Evolutionary conservation across 441 rosid genomes (phyloP), one percentile per base, ranked within the genome.

Genomic region (Bruguiera hainesii): DNA sequence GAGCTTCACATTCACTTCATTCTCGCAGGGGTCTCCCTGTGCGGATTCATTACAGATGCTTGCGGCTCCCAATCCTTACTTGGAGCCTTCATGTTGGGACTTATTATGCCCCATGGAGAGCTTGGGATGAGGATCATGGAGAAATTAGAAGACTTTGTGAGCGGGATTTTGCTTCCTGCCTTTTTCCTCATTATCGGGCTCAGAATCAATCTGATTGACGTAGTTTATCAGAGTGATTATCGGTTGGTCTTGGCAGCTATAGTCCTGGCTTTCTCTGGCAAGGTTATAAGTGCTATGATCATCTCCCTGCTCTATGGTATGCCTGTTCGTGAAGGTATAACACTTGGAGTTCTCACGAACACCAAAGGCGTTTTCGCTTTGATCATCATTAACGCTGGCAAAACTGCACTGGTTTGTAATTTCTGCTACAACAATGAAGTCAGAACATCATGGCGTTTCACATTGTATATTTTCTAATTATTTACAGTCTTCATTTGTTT

Each of bases 61-160:
- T 72, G 79, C 10, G 87, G 89, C 6, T 61, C 85, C 1, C 71
- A 78, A 29, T 82, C 88, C 0, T 56, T 80, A 67, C 10, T 79
- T 3, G 87, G 88, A 15, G 87, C 86, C 1, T 85, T 82, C 72
- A 55, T 83, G 74, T 71, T 83, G 26, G 88, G 92, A 7, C 74
- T 87, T 10, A 64, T 78, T 48, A 73, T 83, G 19, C 87, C 76
- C 6, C 33, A 55, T 15, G 84, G 82, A 1, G 85, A 78, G 66
- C 71, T 84, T 0, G 72, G 65, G 10, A 65, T 53, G 3, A 68
- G 19, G 16, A 56, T 81, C 10, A 78, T 65, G 58, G 81, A 80
- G 37, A 80, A 71, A 35, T 48, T 80, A 6, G 82, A 80, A 51
- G 84, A 78, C 19, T 68, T 69, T 46, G 71, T 78, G 2, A 58